Evolutionary conservation across 345 rosid species (phyloP).

Genomic region (Linum tenue): DNA sequence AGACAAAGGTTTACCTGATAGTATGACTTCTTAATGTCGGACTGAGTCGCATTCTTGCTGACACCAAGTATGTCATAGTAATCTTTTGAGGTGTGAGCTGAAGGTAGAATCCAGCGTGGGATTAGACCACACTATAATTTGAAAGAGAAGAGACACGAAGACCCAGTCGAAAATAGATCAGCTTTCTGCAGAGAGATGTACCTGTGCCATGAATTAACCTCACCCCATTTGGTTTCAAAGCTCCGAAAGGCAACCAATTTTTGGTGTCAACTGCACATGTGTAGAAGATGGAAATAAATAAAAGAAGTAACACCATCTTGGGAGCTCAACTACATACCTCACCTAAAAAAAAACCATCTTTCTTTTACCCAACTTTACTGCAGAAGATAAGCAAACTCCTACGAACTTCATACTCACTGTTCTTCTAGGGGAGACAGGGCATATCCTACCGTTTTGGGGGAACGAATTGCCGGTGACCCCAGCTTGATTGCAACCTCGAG

Average conservation of each 20-base stretch:
- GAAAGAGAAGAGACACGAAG: background rate
- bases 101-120: background rate
- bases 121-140: background rate
- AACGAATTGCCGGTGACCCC: slow-evolving; percentile 22
- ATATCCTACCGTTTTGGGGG: slow-evolving; percentile 29
- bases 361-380: too few relatives aligned
- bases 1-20: slow-evolving; percentile 49
- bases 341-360: too few relatives aligned
- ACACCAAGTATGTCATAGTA: slow-evolving; percentile 84
- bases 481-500: slow-evolving; percentile 18
- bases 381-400: too few relatives aligned
- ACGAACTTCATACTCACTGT: background rate
- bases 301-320: background rate
- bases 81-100: slow-evolving; percentile 54
- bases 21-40: slow-evolving; percentile 94
- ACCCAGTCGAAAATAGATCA: background rate
- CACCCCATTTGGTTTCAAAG: slow-evolving; percentile 27
- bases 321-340: background rate
- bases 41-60: slow-evolving; percentile 60
- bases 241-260: slow-evolving; percentile 41
- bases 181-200: slow-evolving; percentile 13
- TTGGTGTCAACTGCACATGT: slow-evolving; percentile 33
- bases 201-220: slow-evolving; percentile 86
- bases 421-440: background rate
- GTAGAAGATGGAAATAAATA: background rate